Conservation (phyloP, 2,329 filamentous ascomycete genomes). For the Fusarium redolens region DNA sequence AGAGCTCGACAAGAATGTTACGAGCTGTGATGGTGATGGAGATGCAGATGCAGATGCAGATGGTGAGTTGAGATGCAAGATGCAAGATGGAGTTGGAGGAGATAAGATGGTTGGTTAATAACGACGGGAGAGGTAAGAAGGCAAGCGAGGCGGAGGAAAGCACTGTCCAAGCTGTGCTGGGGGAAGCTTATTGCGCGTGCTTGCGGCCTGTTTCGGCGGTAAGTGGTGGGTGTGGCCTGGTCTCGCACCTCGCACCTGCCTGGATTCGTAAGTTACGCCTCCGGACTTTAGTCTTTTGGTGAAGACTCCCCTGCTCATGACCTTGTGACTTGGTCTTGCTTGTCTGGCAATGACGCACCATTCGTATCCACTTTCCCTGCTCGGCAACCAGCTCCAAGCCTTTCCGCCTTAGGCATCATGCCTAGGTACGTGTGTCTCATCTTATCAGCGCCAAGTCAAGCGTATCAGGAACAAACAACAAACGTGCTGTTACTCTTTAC, state of each 20-base stretch:
- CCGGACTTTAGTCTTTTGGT: conserved; percentile 16
- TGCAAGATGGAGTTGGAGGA: conserved; percentile 38
- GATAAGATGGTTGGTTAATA: conserved; percentile 41
- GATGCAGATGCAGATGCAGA: conserved; percentile 4
- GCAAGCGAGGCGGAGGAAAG: conserved; percentile 38
- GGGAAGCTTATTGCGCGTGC: conserved; percentile 43
- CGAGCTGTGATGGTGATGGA: conserved; percentile 24
- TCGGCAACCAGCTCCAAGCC: conserved; percentile 42
- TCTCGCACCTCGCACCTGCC: conserved; percentile 36
- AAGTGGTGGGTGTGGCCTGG: conserved; percentile 18
- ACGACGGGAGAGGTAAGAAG: not conserved
- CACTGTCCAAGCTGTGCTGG: conserved; percentile 22
- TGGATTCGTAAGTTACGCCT: conserved; percentile 38
- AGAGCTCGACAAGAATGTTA: conserved; percentile 18
- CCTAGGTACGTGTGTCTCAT: conserved; percentile 23
- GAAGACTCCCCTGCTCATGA: conserved; percentile 31
- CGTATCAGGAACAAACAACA: conserved; percentile 35
- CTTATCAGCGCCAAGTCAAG: conserved; percentile 26
- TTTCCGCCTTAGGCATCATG: conserved; percentile 46
- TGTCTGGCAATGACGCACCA: conserved; percentile 46
- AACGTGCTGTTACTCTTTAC: conserved; percentile 9
- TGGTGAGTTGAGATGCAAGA: conserved; percentile 24
- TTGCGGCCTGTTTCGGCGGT: conserved; percentile 42
- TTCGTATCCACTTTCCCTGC: conserved; percentile 41
- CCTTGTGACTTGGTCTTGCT: conserved; percentile 40